A percentile compares a stretch with the other conserved stretches of the same genome.
Evolutionary conservation across 345 rosid species (phyloP).

Genomic region (Microcos paniculata): DNA sequence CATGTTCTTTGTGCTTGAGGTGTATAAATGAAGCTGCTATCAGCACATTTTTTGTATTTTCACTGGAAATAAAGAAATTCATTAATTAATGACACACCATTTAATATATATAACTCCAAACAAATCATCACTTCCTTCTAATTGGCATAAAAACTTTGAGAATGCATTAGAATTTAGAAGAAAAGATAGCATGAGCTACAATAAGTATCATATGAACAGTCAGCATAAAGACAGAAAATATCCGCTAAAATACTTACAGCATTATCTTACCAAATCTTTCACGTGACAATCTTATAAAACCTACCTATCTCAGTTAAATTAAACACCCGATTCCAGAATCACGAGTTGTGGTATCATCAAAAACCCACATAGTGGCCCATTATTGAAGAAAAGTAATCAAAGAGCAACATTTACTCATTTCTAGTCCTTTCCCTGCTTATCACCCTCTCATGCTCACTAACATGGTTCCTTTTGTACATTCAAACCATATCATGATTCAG

Average conservation of each 20-base stretch:
- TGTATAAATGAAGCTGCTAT: conserved; percentile 79
- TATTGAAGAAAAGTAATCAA: neutral
- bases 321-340: neutral
- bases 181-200: neutral
- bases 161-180: conserved; percentile 2
- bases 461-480: neutral
- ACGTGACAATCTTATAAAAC: neutral
- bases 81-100: conserved; percentile 4
- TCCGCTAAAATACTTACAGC: neutral
- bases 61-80: conserved; percentile 44
- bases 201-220: neutral
- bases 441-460: neutral
- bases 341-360: neutral
- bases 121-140: neutral
- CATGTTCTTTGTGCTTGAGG: conserved; percentile 76
- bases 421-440: neutral
- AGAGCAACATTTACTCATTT: neutral
- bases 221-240: neutral
- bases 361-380: neutral
- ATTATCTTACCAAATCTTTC: neutral
- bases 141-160: neutral
- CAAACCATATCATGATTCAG: neutral
- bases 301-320: neutral
- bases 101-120: neutral
- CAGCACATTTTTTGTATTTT: conserved; percentile 73